Evolutionary conservation across 306 rosid species (phyloP).

Genomic region (Castanopsis chinensis): DNA sequence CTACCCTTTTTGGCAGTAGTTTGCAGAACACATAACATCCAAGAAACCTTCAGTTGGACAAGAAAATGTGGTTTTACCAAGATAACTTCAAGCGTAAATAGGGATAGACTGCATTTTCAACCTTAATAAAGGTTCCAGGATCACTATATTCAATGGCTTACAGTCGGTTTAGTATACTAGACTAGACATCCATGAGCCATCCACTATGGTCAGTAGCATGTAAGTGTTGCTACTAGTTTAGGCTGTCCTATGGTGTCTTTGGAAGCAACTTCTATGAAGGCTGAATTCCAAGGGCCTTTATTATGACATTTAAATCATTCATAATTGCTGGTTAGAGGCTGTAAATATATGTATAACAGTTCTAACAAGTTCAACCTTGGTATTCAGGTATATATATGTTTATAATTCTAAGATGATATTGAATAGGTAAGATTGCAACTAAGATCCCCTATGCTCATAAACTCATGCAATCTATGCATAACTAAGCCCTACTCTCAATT

Average conservation of each 20-base stretch:
- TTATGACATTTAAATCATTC: background rate
- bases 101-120: background rate
- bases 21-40: background rate
- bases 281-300: background rate
- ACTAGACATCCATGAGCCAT: background rate
- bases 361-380: background rate
- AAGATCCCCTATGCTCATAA: background rate
- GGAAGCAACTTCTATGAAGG: background rate
- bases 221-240: background rate
- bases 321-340: background rate
- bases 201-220: background rate
- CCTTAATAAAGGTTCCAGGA: background rate
- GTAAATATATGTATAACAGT: background rate
- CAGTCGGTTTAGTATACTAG: background rate
- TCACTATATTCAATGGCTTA: background rate
- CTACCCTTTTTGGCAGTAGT: background rate
- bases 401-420: background rate
- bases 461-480: background rate
- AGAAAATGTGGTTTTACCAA: background rate
- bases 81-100: background rate
- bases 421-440: background rate
- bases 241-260: background rate
- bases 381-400: background rate
- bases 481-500: background rate
- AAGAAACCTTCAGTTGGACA: background rate